Evolutionary conservation across 176 grass and related monocot genomes (phyloP).

Genomic region (Saccharum officinarum): DNA sequence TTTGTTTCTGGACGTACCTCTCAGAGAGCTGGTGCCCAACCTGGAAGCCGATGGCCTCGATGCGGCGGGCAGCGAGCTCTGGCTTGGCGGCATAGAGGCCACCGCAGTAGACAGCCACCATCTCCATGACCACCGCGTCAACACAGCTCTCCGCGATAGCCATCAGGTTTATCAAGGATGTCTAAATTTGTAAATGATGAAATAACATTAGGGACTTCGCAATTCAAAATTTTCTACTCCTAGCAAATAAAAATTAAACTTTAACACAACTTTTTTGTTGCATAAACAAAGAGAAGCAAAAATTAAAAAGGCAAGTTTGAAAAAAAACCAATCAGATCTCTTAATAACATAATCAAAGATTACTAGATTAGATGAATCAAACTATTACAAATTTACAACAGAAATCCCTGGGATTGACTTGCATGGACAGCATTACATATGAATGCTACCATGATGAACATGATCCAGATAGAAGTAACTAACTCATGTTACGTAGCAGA

Average conservation of each 20-base stretch:
- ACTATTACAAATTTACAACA: not conserved
- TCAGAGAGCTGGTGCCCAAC: slow-evolving; percentile 93
- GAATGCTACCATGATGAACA: not conserved
- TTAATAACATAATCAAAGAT: not conserved
- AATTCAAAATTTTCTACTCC: not conserved
- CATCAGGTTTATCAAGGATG: not conserved
- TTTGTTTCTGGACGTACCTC: slow-evolving; percentile 42
- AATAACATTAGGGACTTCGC: not conserved
- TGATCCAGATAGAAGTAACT: not conserved
- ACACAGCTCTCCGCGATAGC: slow-evolving; percentile 76
- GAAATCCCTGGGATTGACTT: not conserved
- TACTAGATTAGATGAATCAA: not conserved
- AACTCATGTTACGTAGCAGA: not conserved
- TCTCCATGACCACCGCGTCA: slow-evolving; percentile 80
- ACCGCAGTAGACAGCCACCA: slow-evolving; percentile 83
- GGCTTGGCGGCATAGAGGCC: slow-evolving; percentile 85
- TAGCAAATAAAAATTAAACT: not conserved
- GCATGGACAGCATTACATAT: not conserved
- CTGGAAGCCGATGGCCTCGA: slow-evolving; percentile 95
- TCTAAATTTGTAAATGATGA: not conserved
- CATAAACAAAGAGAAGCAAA: not conserved
- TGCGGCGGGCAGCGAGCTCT: slow-evolving; percentile 89
- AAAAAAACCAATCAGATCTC: not conserved
- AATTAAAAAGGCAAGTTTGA: not conserved
- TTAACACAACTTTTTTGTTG: not conserved